phyloP scores from a whole-genome alignment of 129 eudicot species.

The Tagetes patula region DNA sequence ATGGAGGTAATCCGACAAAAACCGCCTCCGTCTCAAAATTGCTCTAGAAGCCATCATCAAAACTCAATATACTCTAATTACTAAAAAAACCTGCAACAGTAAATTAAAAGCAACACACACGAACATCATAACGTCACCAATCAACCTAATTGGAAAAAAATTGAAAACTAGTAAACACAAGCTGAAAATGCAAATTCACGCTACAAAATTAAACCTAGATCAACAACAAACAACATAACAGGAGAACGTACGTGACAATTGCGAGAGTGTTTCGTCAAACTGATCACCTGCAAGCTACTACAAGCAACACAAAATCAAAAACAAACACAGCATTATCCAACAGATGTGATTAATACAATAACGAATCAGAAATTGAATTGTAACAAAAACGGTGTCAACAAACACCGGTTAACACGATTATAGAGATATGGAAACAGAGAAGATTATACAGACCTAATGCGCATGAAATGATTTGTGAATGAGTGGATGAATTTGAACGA shows the following conservation, averaged over 20 bases:
- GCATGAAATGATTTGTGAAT: not conserved
- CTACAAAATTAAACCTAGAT: not conserved
- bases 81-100: conserved; percentile 14
- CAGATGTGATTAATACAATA: not conserved
- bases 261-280: conserved; percentile 8
- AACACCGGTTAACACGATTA: not conserved
- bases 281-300: conserved; percentile 27
- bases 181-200: not conserved
- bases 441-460: conserved; percentile 7
- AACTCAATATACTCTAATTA: conserved; percentile 4
- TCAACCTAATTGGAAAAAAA: conserved; percentile 3
- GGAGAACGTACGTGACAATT: conserved; percentile 7
- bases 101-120: conserved; percentile 8
- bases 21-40: conserved; percentile 53
- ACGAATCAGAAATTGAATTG: conserved; percentile 9
- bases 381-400: not conserved
- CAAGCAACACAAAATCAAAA: conserved; percentile 1
- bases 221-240: not conserved
- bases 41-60: conserved; percentile 77
- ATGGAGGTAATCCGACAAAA: conserved; percentile 47
- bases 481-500: conserved; percentile 5
- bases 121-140: not conserved
- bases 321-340: conserved; percentile 22
- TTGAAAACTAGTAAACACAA: not conserved
- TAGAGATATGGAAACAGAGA: not conserved